A percentile compares a stretch with the other conserved stretches of the same genome.
phyloP scores from a whole-genome alignment of 2,329 filamentous ascomycete genomes.

The Penicillium sp. region DNA sequence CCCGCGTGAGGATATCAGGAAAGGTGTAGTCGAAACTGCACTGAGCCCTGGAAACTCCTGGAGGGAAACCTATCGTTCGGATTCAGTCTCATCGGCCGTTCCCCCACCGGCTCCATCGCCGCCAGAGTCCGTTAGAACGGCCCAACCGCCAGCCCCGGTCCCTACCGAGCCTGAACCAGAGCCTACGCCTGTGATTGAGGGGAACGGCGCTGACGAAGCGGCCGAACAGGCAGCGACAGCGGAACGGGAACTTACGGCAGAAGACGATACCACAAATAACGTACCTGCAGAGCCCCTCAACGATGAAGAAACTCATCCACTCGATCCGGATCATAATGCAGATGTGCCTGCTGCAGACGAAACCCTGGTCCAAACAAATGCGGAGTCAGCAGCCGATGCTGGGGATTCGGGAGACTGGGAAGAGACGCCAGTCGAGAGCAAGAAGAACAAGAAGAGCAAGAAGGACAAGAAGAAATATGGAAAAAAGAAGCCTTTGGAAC shows the following conservation, averaged over 20 bases:
- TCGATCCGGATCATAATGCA: not conserved
- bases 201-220: not conserved
- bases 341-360: not conserved
- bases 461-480: slow-evolving; percentile 34
- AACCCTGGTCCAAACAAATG: not conserved
- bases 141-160: not conserved
- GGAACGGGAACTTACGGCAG: not conserved
- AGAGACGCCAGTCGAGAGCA: not conserved
- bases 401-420: slow-evolving; percentile 6
- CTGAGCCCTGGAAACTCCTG: slow-evolving; percentile 11
- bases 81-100: slow-evolving; percentile 25
- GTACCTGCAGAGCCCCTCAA: not conserved
- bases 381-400: not conserved
- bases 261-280: not conserved
- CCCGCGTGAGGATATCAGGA: slow-evolving; percentile 19
- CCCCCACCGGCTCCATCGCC: slow-evolving; percentile 35
- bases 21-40: slow-evolving; percentile 13
- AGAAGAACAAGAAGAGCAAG: slow-evolving; percentile 30
- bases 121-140: slow-evolving; percentile 8
- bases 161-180: not conserved
- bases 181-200: not conserved
- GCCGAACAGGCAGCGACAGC: slow-evolving; percentile 1
- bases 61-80: slow-evolving; percentile 19
- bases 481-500: slow-evolving; percentile 11
- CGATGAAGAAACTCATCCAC: not conserved